Base-by-base conservation (phyloP, 805 yeast species). In the Vanderwaltozyma yarrowii region DNA sequence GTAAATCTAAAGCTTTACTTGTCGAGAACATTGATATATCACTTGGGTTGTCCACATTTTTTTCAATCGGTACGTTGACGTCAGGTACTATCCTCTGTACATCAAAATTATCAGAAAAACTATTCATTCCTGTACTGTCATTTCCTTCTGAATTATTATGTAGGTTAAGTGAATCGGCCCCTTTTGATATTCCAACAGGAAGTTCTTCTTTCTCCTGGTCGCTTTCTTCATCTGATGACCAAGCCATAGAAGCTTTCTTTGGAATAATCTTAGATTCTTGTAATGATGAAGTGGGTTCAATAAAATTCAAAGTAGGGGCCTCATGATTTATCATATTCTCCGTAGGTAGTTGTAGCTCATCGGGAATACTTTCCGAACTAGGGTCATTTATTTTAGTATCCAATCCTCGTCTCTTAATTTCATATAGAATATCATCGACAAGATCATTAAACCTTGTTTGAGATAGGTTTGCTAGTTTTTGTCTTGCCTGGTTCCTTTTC, bases 401-500 rank as follows among this genome's bases (percentile, higher is more conserved):
- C 34, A 80, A 74, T 20, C 69, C 67, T 49, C 95, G 66, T 51
- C 95, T 73, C 52, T 81, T 85, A 36, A 87, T 83, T 60, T 92
- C 98, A 57, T 67, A 84, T 31, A 82, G 67, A 32, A 92, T 86
- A 58, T 92, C 99, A 41, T 82, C 79, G 15, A 87, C 94, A 56
- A 92, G 72, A 56, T 89, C 98, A 49, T 80, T 79, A 64, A 92
- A 92, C 44, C 97, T 65, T 4, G 78, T 60, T 35, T 78, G 77
- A 2, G 95, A 92, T 41, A 92, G 71, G 35, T 84, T 76, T 4
- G 96, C 81, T 47, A 92, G 71, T 61, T 88, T 89, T 59, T 84
- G 85, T 51, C 99, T 72, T 2, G 98, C 97, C 60, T 87, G 94
- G 55, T 92, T 94, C 52, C 99, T 74, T 56, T 87, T 88, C 32